Percentiles rank a stretch among this genome's conserved stretches.
These are phyloP conservation scores for Yarrowia sp. DNA, from an alignment of 805 yeast genomes.

Conservation along the genomic window DNA sequence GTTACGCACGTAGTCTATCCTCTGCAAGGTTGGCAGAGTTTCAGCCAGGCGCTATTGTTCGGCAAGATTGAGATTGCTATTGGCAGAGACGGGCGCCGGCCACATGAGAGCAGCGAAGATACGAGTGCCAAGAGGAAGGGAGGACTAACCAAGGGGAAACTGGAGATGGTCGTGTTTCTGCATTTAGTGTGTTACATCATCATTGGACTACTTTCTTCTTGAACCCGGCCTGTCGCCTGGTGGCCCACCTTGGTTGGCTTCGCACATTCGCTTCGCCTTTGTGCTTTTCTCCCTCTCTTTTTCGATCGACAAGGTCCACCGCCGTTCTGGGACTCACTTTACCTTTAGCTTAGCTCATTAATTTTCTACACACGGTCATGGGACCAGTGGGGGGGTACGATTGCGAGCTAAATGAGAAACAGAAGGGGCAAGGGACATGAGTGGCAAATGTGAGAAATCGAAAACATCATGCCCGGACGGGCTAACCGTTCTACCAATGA, in stretches of 20 bases:
- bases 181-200: too few relatives aligned
- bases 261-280: neutral
- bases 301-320: slow-evolving; percentile 16
- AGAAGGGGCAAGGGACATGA: too few relatives aligned
- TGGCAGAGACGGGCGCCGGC: slow-evolving; percentile 5
- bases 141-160: neutral
- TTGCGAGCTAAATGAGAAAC: neutral
- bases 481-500: too few relatives aligned
- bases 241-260: slow-evolving; percentile 19
- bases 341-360: neutral
- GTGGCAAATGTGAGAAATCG: neutral
- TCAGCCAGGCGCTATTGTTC: slow-evolving; percentile 18
- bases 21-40: slow-evolving; percentile 17
- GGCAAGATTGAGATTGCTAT: slow-evolving; percentile 37
- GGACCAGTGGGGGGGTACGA: neutral
- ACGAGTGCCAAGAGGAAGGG: slow-evolving; percentile 25
- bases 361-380: slow-evolving; percentile 1
- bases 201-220: too few relatives aligned
- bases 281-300: neutral
- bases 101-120: slow-evolving; percentile 23
- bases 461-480: too few relatives aligned
- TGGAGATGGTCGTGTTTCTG: too few relatives aligned
- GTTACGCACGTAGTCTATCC: slow-evolving; percentile 27
- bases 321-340: slow-evolving; percentile 18
- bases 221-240: neutral